Evolutionary conservation across 345 rosid species (phyloP).

Genomic region (Eucalyptus polybractea): DNA sequence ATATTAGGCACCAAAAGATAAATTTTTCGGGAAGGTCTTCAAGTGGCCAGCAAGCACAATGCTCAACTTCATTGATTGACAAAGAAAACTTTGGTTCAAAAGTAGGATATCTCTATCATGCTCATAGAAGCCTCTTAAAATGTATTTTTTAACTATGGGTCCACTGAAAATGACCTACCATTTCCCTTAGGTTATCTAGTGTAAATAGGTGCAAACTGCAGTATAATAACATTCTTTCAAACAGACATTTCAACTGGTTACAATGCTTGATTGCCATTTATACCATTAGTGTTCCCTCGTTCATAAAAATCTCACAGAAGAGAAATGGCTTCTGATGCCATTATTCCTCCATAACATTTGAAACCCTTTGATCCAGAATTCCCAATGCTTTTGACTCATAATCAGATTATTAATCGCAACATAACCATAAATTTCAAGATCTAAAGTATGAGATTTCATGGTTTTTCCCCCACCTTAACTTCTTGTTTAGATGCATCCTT

Average conservation of each 20-base stretch:
- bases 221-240: not conserved
- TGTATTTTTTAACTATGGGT: not conserved
- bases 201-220: not conserved
- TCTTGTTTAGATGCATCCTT: too few relatives aligned
- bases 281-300: not conserved
- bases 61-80: not conserved
- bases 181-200: not conserved
- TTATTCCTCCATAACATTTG: not conserved
- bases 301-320: not conserved
- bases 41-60: not conserved
- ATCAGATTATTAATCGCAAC: too few relatives aligned
- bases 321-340: not conserved
- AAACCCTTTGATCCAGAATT: not conserved
- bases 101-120: not conserved
- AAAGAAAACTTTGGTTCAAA: not conserved
- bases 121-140: not conserved
- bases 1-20: too few relatives aligned
- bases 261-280: not conserved
- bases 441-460: too few relatives aligned
- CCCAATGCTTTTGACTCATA: not conserved
- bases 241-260: not conserved
- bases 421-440: too few relatives aligned
- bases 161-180: not conserved
- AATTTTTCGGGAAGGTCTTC: too few relatives aligned
- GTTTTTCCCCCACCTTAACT: too few relatives aligned